Conservation (phyloP, 129 eudicot species). For the Flaveria robusta region DNA sequence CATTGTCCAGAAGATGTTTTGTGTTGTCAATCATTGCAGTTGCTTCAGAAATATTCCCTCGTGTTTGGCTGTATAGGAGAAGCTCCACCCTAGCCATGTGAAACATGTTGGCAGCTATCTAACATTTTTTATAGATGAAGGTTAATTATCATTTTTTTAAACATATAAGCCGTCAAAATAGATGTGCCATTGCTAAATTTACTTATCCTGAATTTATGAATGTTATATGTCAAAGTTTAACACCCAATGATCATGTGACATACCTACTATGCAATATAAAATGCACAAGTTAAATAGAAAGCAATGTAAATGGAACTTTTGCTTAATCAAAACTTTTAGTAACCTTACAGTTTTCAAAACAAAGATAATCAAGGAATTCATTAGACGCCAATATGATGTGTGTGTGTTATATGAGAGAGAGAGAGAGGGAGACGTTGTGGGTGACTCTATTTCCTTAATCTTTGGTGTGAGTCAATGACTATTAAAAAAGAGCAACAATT, state of each 20-base stretch:
- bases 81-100: slow-evolving; percentile 66
- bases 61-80: slow-evolving; percentile 43
- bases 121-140: slow-evolving; percentile 1
- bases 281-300: not conserved
- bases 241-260: not conserved
- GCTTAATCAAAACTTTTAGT: not conserved
- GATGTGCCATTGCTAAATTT: not conserved
- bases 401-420: not conserved
- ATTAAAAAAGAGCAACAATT: too few relatives aligned
- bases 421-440: not conserved
- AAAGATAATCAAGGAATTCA: not conserved
- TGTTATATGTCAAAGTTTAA: slow-evolving; percentile 15
- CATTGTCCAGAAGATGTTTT: slow-evolving; percentile 50
- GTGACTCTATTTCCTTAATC: not conserved
- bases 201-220: not conserved
- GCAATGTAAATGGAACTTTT: not conserved
- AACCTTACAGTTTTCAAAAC: not conserved
- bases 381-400: not conserved
- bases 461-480: too few relatives aligned
- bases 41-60: slow-evolving; percentile 43
- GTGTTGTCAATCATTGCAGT: slow-evolving; percentile 56
- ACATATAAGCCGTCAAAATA: not conserved
- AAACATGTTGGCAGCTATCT: slow-evolving; percentile 79
- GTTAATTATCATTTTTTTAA: slow-evolving; percentile 2
- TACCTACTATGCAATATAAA: not conserved